phyloP scores from a whole-genome alignment of 371 early-diverging fungal species.

The Syncephalis fuscata region DNA sequence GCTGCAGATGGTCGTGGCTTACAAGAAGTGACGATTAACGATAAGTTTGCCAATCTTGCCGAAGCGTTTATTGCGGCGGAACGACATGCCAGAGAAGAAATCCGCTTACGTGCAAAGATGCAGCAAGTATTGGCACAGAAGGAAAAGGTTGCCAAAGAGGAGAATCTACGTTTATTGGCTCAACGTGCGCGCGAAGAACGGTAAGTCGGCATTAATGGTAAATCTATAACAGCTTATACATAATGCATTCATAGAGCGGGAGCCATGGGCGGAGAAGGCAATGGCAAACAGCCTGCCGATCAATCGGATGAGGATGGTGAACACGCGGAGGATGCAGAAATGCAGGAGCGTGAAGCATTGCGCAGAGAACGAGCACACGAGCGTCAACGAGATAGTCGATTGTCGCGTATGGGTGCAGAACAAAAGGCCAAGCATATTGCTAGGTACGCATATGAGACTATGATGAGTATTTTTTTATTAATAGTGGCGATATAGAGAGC shows the following conservation, averaged over 20 bases:
- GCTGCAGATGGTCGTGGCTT: conserved; percentile 93
- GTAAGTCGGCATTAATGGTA: conserved; percentile 10
- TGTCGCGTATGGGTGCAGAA: conserved; percentile 82
- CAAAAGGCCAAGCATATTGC: conserved; percentile 67
- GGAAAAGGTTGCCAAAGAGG: conserved; percentile 87
- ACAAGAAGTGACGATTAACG: conserved; percentile 80
- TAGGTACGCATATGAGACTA: conserved; percentile 18
- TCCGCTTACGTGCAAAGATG: conserved; percentile 73
- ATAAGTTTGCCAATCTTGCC: conserved; percentile 88
- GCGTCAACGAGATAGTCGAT: conserved; percentile 72
- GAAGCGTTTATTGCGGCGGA: conserved; percentile 91
- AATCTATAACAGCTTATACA: not conserved
- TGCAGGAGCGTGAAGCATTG: conserved; percentile 73
- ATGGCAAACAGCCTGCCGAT: conserved; percentile 2
- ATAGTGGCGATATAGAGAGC: conserved; percentile 16
- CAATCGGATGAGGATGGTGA: conserved; percentile 24
- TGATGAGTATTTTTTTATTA: not conserved
- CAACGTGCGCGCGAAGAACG: conserved; percentile 86
- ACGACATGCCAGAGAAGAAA: conserved; percentile 87
- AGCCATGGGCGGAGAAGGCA: not conserved
- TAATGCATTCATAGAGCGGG: not conserved
- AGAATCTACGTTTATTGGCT: conserved; percentile 69
- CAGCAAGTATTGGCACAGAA: conserved; percentile 84
- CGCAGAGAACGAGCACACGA: conserved; percentile 70
- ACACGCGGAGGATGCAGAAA: conserved; percentile 32